Conservation (phyloP, 768 basidiomycete species). For the Podaxis pistillaris region DNA sequence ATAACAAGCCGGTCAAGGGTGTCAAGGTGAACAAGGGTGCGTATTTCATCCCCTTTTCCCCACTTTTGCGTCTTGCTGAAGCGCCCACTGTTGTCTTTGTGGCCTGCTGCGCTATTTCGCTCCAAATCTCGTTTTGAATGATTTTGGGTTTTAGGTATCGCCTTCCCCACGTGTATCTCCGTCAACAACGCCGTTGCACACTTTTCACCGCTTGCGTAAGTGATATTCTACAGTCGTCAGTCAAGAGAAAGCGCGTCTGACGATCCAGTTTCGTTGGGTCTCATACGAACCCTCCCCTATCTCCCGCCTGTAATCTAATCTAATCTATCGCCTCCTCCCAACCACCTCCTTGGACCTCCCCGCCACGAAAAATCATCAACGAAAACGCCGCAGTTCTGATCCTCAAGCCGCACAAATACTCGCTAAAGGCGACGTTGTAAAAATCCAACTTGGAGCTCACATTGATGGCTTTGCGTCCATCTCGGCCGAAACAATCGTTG, state of each 20-base stretch:
- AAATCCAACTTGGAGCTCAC: conserved; percentile 94
- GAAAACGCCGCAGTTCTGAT: conserved; percentile 57
- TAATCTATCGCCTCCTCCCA: neutral
- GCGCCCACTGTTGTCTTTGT: conserved; percentile 9
- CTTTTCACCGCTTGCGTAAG: conserved; percentile 93
- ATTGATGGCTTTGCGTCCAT: conserved; percentile 97
- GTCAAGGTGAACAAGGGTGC: conserved; percentile 85
- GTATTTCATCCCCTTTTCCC: conserved; percentile 22
- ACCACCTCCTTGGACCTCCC: neutral
- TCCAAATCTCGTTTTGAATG: neutral
- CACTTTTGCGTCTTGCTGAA: neutral
- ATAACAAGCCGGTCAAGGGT: conserved; percentile 89
- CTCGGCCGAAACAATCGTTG: conserved; percentile 89
- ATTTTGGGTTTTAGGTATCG: conserved; percentile 58
- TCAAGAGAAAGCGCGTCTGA: neutral
- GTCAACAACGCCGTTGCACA: conserved; percentile 96
- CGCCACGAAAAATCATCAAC: neutral
- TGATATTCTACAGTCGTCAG: conserved; percentile 29
- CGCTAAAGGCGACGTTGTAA: conserved; percentile 89
- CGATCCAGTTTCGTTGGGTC: conserved; percentile 6
- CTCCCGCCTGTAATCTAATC: conserved; percentile 15
- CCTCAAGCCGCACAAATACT: conserved; percentile 64
- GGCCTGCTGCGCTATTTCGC: neutral
- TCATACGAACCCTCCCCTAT: neutral
- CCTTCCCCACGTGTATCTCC: conserved; percentile 92